Base-by-base conservation (phyloP, 805 yeast species). In the Ascoidea asiatica region DNA sequence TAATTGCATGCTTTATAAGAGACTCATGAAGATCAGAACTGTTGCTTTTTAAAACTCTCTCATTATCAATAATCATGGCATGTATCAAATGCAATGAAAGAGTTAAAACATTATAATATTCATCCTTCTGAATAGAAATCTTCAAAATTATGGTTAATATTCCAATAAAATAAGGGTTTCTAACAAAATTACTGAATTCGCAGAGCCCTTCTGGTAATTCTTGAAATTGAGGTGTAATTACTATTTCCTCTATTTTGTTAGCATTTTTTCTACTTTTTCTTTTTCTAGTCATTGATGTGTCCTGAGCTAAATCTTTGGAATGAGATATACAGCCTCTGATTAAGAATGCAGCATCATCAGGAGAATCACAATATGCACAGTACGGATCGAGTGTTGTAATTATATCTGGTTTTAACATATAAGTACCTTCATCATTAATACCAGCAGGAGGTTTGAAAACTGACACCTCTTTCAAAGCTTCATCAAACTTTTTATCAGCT, bases 1-100 rank as follows among this genome's bases (percentile, higher is more conserved):
- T 8, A 11, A 29, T 29, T 29, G 15, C 35, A 8, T 29, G 8
- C 4, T 29, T 15, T 11, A 29, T 8, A 37, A 36, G 2, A 47
- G 37, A 5, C 40, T 7, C 4, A 23, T 13, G 8, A 39, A 29
- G 35, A 29, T 29, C 15, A 8, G 4, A 8, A 8, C 35, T 29
- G 15, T 2, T 29, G 8, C 4, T 2, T 29, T 29, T 29, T 8
- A 29, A 23, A 29, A 11, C 50, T 21, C 51, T 40, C 47, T 71
- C 77, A 44, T 69, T 70, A 53, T 78, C 81, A 22, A 63, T 53
- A 18, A 82, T 54, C 5, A 79, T 64, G 5, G 84, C 89, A 61
- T 83, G 87, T 2, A 81, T 50, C 42, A 84, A 64, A 56, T 83
- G 92, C 37, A 84, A 64, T n/a, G 79, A 53, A 39, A 75, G 77